Base-by-base conservation (phyloP, 805 yeast species). In the Suhomyces faveliae region DNA sequence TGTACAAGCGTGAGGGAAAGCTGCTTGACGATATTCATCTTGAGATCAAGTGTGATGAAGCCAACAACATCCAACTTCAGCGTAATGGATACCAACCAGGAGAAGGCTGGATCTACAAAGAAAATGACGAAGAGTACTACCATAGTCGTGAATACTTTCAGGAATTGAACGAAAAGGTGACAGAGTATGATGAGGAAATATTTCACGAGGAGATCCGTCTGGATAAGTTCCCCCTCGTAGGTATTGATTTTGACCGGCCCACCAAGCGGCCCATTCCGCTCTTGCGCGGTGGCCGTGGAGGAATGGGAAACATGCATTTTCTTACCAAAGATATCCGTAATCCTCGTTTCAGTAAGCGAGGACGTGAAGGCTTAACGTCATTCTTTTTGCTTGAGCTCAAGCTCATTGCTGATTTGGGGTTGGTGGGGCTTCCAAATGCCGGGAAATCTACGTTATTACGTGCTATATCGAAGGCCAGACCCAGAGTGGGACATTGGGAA, bases 271-370 rank as follows among this genome's bases (percentile, higher is more conserved):
- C 98, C 1, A 64, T 85, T 3, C 68, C 87, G 44, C 57, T 94
- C 15, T 59, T 91, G 40, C 79, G 78, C 56, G 99, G 99, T 38
- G 99, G 99, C 8, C 74, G 76, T 52, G 98, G 98, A 17, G 99
- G 99, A 0, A 75, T 92, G 71, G 99, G 99, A 1, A 94, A 94
- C 65, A 89, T 89, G 94, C 96, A 92, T 64, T 94, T 94, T 61
- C 73, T 88, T 42, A 89, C 97, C 1, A 76, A 85, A 40, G 80
- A 82, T 43, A 83, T 94, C 49, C 79, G 97, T 51, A 92, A 90
- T 58, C 99, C 99, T 11, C 73, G 96, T 47, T 94, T 94, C 64
- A 81, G 92, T 22, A 91, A 90, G 59, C 63, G 61, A 21, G 99
- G 98, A 3, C 77, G 98, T 50, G 67, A 66, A 5, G 89, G 89